Evolutionary conservation across 257 asterid species (phyloP).

Genomic region (Nicotiana sylvestris): DNA sequence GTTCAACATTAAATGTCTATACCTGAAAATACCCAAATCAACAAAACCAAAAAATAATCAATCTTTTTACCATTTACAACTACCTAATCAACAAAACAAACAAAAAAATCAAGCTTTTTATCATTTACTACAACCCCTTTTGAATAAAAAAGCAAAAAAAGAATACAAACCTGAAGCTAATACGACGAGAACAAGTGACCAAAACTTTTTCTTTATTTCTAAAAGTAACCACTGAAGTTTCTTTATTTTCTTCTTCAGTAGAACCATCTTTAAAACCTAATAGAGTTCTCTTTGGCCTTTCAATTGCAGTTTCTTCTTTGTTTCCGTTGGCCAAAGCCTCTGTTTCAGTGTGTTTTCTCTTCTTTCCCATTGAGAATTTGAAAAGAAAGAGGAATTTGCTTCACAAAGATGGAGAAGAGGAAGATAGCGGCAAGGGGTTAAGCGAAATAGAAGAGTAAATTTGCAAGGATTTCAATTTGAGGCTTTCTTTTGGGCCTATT

Average conservation of each 20-base stretch:
- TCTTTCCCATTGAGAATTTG: slow-evolving; percentile 55
- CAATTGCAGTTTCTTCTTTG: slow-evolving; percentile 55
- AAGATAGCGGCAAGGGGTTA: not conserved
- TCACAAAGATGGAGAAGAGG: not conserved
- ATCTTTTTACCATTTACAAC: not conserved
- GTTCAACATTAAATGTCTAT: slow-evolving; percentile 93
- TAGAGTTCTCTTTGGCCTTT: slow-evolving; percentile 82
- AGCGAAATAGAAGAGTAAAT: too few species aligned
- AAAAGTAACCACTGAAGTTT: slow-evolving; percentile 23
- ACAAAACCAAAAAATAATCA: slow-evolving; percentile 11
- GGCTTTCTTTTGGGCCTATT: too few species aligned
- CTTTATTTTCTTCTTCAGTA: slow-evolving; percentile 19
- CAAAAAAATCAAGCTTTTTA: not conserved
- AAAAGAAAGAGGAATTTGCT: not conserved
- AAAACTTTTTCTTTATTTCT: slow-evolving; percentile 84
- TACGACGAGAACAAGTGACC: slow-evolving; percentile 89
- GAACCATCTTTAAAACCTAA: slow-evolving; percentile 65
- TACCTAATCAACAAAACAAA: slow-evolving; percentile 1
- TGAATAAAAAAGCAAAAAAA: not conserved
- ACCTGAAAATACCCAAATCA: slow-evolving; percentile 41
- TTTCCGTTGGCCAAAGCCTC: slow-evolving; percentile 26
- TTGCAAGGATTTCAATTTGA: too few species aligned
- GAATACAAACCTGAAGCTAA: slow-evolving; percentile 58
- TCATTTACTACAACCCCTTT: not conserved
- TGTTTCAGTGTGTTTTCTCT: slow-evolving; percentile 63